Evolutionary conservation across 176 grass and related monocot genomes (phyloP), one percentile per base, ranked within the genome.

Genomic region (Oryza meridionalis): DNA sequence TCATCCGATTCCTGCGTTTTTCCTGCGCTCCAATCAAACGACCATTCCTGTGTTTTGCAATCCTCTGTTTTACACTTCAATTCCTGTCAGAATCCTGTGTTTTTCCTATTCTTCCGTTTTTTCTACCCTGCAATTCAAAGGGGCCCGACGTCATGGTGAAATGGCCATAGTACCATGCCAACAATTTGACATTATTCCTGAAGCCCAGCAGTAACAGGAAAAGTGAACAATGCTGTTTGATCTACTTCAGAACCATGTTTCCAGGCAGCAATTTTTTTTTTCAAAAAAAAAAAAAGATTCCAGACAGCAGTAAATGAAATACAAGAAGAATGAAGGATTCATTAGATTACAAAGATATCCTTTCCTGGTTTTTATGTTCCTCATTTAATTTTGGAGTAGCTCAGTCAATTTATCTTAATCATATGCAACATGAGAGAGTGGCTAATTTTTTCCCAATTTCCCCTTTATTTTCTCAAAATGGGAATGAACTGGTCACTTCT

Each of bases 141-240:
- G 27, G 27, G 27, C 27, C 27, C 27, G 27, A 27, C 27, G 27
- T 27, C 67, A 33, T 67, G 11, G 29, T 84, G 11, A 84, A 59
- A 27, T 75, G 19, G 6, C 47, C 0, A 49, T 72, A 42, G 40
- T 67, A 4, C 64, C 16, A 31, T 83, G 69, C 10, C 82, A 69
- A 64, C 49, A 89, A 12, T 69, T 84, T 46, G 38, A 21, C 62
- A 51, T 68, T 15, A 68, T 68, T 76, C 1, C 55, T 77, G 63
- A 45, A 69, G 29, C 50, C n/a, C 37, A 5, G n/a, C 9, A 22
- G 74, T 40, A 62, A 64, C 43, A 49, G 27, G 21, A 10, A 11
- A 64, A 67, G 40, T 65, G 64, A 51, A 51, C 1, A 14, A 32
- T 66, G 70, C 4, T 22, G 11, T 40, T 53, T 40, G 44, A 67